Base-by-base conservation (phyloP, 768 basidiomycete genomes). In the Rhodotorula taiwanensis region DNA sequence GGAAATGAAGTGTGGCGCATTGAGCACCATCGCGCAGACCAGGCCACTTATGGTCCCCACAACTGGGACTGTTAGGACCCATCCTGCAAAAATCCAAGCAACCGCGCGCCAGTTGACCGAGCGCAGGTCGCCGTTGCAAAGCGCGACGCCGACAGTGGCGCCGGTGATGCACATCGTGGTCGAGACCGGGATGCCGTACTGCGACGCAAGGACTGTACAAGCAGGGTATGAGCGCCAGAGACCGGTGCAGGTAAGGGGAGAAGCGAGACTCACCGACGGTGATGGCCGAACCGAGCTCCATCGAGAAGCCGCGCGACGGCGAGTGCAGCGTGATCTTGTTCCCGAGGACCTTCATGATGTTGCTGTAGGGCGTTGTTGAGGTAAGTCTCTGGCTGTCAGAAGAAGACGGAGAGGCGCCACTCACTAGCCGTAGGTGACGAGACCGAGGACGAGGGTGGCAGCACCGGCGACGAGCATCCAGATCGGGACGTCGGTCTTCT, bases 251-350 rank as follows among this genome's bases (percentile, higher is more conserved):
- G n/a, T n/a, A n/a, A n/a, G n/a, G n/a, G n/a, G n/a, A n/a, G n/a
- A n/a, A n/a, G n/a, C n/a, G n/a, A n/a, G 36, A 39, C 36, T 39
- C 16, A 39, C 36, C 73, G 60, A 79, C 78, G 33, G 79, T 79
- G 67, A 79, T 75, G 47, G 77, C 72, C 16, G 48, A 39, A 31
- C 53, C 60, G 58, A 79, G 71, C 65, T 79, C 79, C 79, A 80
- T 80, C 14, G 76, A 74, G 68, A 75, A 77, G 9, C 79, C 79
- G 49, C 79, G 76, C 5, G 76, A 77, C 2, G 79, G 78, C 0
- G 77, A 78, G 63, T 75, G 73, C 33, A 77, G 73, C 31, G 78
- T 79, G 71, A 79, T 74, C 52, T 73, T 72, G 75, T 77, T 77
- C 4, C 77, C 67, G 48, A 69, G 59, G 13, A 69, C 62, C 6